phyloP scores from a whole-genome alignment of 2,329 filamentous ascomycete genomes.

The Fusarium brevicatenulatum region DNA sequence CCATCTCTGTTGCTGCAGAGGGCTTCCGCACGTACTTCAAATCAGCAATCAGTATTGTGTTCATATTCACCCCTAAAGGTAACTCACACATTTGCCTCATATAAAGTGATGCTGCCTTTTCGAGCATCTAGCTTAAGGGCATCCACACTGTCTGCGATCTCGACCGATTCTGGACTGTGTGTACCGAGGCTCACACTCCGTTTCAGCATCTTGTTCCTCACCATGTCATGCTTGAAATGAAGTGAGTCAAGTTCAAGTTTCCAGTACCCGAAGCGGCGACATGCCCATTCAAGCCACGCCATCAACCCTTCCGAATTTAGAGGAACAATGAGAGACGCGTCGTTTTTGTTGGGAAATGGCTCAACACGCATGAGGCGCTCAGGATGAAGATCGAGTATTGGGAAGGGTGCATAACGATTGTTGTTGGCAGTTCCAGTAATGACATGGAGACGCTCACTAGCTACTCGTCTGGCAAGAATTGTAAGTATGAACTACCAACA shows the following conservation, averaged over 20 bases:
- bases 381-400: not conserved
- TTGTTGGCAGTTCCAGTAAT: slow-evolving; percentile 27
- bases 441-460: slow-evolving; percentile 32
- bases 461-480: slow-evolving; percentile 1
- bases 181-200: not conserved
- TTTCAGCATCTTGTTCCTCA: not conserved
- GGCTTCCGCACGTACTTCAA: not conserved
- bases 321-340: not conserved
- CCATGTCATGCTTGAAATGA: slow-evolving; percentile 22
- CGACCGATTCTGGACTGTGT: not conserved
- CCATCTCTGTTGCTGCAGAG: slow-evolving; percentile 23
- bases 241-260: slow-evolving; percentile 40
- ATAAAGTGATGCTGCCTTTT: slow-evolving; percentile 34
- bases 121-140: slow-evolving; percentile 10
- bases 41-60: not conserved
- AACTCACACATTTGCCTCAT: slow-evolving; percentile 37
- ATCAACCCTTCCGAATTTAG: slow-evolving; percentile 5
- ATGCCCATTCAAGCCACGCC: slow-evolving; percentile 27
- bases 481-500: not conserved
- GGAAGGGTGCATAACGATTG: not conserved
- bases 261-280: slow-evolving; percentile 34
- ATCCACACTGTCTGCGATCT: not conserved
- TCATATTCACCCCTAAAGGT: not conserved
- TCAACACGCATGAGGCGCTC: slow-evolving; percentile 16
- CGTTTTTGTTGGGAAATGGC: not conserved